These are phyloP conservation scores for Haberlea rhodopensis DNA, from an alignment of 257 asterid genomes.

Conservation along the genomic window DNA sequence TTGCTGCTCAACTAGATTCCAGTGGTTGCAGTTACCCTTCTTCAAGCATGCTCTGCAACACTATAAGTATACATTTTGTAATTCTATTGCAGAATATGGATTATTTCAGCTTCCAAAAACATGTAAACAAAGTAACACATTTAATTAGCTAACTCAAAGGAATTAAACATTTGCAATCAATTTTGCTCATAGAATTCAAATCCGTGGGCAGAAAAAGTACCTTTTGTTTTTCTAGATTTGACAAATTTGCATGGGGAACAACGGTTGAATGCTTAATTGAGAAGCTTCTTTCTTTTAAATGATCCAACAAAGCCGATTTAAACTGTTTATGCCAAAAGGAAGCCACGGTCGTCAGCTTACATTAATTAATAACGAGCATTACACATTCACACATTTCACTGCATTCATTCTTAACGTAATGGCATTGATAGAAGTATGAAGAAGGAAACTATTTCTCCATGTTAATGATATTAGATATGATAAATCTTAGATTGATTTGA, in stretches of 20 bases:
- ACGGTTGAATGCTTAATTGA: conserved; percentile 29
- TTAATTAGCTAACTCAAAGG: neutral
- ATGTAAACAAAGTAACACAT: too few relatives aligned
- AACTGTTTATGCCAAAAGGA: conserved; percentile 44
- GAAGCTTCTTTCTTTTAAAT: conserved; percentile 40
- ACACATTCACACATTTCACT: neutral
- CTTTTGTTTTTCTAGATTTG: conserved; percentile 43
- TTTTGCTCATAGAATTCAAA: neutral
- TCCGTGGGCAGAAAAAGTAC: conserved; percentile 28
- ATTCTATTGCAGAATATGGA: neutral
- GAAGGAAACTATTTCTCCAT: neutral
- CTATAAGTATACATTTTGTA: conserved; percentile 41
- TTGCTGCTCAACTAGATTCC: conserved; percentile 60
- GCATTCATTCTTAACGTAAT: neutral
- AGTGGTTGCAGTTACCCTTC: conserved; percentile 63
- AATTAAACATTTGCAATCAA: neutral
- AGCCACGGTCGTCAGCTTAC: conserved; percentile 21
- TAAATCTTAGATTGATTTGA: too few relatives aligned
- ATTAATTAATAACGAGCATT: conserved; percentile 4
- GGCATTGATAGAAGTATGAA: neutral
- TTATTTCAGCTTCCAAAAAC: neutral
- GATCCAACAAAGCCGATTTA: conserved; percentile 38
- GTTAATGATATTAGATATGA: too few relatives aligned
- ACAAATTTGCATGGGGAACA: conserved; percentile 38
- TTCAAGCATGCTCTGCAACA: conserved; percentile 71